Evolutionary conservation across 2,329 filamentous ascomycete genomes (phyloP), one percentile per base, ranked within the genome.

Genomic region (Zalaria sp.): DNA sequence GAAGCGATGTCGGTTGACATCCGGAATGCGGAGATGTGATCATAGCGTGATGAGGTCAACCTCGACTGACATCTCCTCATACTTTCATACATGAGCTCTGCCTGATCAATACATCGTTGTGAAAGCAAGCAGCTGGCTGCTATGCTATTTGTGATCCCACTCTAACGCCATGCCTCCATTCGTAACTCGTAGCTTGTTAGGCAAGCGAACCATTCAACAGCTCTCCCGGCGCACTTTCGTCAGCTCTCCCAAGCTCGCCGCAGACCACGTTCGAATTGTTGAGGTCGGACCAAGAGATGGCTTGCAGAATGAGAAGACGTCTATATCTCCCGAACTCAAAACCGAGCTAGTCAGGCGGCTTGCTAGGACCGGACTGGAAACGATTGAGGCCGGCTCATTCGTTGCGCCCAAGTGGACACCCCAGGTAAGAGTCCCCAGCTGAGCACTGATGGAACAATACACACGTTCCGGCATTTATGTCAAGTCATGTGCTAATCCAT

Each of bases 261-360:
- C 55, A 40, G 65, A 69, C 50, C 57, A 63, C 47, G 67, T 75
- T 34, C 64, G 70, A 34, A 78, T 93, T 34, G 79, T 91, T 47
- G 85, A 93, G 65, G 85, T 93, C 47, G 84, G 83, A 5, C 84
- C 85, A 29, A 72, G 85, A 49, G 85, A 93, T 65, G 85, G 85
- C n/a, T 64, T 93, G 41, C 85, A 93, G 58, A 93, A 91, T 56
- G 83, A 91, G 65, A 83, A 82, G 63, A 74, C 68, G 48, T 69
- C 69, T 27, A 81, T 93, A 48, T 68, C 83, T 0, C 66, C 84
- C 7, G 67, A 71, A 5, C 86, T 79, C 2, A 93, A 93, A 61
- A 73, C 89, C 42, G 76, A 87, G 50, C 62, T 93, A 41, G 82
- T 93, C 34, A 71, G 79, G 50, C 68, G 75, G 46, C 65, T 93